phyloP scores from a whole-genome alignment of 192 early-diverging fungal genomes.

The Jimgerdemannia flammicorona region DNA sequence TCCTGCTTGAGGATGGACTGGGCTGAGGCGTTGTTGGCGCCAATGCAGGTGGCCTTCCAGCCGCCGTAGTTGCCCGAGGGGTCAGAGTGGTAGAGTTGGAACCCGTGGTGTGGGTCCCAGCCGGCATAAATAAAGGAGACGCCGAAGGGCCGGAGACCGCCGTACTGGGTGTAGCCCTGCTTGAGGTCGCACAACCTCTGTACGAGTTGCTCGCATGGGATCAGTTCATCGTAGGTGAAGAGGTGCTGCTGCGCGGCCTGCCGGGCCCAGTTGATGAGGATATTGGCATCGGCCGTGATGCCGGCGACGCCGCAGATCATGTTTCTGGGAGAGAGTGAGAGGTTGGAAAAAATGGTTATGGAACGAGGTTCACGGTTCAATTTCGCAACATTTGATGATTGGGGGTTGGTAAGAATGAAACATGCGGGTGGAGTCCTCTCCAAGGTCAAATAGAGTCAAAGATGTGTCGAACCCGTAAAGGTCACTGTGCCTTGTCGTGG shows the following conservation, averaged over 20 bases:
- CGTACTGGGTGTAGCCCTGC: slow-evolving; percentile 98
- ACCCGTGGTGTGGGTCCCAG: slow-evolving; percentile 84
- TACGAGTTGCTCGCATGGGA: slow-evolving; percentile 94
- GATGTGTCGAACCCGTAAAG: too few species aligned
- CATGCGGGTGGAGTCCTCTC: too few species aligned
- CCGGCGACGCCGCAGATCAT: slow-evolving; percentile 96
- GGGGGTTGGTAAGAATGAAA: too few species aligned
- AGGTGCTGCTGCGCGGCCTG: slow-evolving; percentile 85
- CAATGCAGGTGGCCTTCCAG: slow-evolving; percentile 99
- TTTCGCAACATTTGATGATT: neutral
- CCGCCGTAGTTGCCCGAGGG: slow-evolving; percentile 99
- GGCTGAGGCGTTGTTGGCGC: slow-evolving; percentile 88
- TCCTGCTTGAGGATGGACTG: slow-evolving; percentile 95
- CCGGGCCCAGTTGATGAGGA: slow-evolving; percentile 86
- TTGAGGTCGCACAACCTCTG: slow-evolving; percentile 95
- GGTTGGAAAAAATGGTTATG: neutral
- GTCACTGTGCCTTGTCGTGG: too few species aligned
- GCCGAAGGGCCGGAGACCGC: slow-evolving; percentile 96
- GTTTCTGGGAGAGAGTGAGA: slow-evolving; percentile 44
- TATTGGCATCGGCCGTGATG: slow-evolving; percentile 95
- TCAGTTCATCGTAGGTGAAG: slow-evolving; percentile 84
- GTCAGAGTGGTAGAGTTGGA: slow-evolving; percentile 98
- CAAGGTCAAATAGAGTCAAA: too few species aligned
- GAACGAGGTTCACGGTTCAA: neutral
- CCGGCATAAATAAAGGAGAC: slow-evolving; percentile 98